Evolutionary conservation across 2,329 filamentous ascomycete genomes (phyloP), one percentile per base, ranked within the genome.

Genomic region (Epichloe sp.): DNA sequence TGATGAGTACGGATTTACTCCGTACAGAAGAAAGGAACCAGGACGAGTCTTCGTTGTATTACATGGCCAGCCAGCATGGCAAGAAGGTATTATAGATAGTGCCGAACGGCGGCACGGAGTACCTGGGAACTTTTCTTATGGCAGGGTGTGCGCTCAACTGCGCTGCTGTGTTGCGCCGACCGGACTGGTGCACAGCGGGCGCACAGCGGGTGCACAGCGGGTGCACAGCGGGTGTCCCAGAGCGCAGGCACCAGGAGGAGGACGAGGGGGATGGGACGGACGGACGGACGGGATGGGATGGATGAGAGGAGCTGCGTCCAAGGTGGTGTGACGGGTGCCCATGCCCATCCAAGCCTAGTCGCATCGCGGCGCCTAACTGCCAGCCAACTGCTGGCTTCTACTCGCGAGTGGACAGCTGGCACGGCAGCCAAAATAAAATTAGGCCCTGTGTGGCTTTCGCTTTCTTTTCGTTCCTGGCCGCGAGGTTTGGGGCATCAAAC

Each of bases 251-350:
- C 26, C 26, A 31, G 8, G 31, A 31, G 31, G 31, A 11, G 10
- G 31, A 10, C 23, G 23, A 26, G 23, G 23, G 26, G 26, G 26
- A 31, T 10, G 26, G 23, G 23, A 7, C 6, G 23, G 23, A 26
- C 7, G 26, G 19, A 19, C 19, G 23, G 21, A 14, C 2, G 19
- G 21, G 15, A 23, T 10, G 36, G 38, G n/a, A 17, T 26, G 11
- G 31, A 21, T 34, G 15, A 6, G 36, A 40, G 36, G 36, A 40
- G 8, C 14, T 48, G 12, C 36, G 34, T 44, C 47, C 10, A 34
- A 21, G 34, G 51, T 50, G 51, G 48, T 48, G 44, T 50, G 48
- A 53, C 51, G 34, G 44, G 37, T 50, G 36, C 43, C 47, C 43
- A 50, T 45, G 12, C 19, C 48, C 34, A 8, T 38, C 34, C 41